A percentile compares a stretch with the other conserved stretches of the same genome.
Conservation (phyloP, 2,329 filamentous ascomycete species). For the Aspergillus udagawae region DNA sequence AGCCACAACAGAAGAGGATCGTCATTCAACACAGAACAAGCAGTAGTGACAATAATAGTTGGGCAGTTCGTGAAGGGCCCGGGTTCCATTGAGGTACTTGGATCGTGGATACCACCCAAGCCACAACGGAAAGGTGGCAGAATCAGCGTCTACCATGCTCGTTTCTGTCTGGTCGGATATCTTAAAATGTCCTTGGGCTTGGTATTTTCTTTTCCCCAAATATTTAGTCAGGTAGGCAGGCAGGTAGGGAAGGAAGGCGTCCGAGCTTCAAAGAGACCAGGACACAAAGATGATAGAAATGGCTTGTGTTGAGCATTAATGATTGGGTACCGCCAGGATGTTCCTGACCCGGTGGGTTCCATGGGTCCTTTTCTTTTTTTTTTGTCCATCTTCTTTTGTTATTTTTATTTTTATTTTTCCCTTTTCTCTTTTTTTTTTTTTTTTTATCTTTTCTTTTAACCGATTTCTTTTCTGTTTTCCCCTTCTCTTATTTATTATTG, state of each 20-base stretch:
- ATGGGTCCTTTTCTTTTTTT: neutral
- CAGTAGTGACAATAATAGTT: neutral
- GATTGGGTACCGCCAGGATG: constrained; percentile 5
- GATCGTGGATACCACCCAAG: neutral
- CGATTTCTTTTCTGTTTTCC: neutral
- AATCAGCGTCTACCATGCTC: neutral
- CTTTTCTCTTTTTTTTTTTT: neutral
- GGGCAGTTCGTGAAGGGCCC: neutral
- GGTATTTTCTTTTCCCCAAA: neutral
- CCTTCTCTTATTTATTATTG: neutral
- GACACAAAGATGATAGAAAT: constrained; percentile 1
- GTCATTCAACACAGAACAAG: neutral
- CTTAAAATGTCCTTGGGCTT: neutral
- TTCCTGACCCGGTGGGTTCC: constrained; percentile 2
- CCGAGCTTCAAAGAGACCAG: neutral
- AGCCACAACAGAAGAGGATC: neutral
- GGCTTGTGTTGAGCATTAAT: neutral
- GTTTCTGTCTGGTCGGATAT: neutral
- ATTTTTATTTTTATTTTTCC: neutral
- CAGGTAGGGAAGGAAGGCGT: neutral
- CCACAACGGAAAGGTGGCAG: neutral
- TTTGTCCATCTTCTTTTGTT: neutral
- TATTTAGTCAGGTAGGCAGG: neutral
- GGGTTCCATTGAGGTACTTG: neutral
- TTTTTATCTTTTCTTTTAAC: neutral